Base-by-base conservation (phyloP, 768 basidiomycete genomes). In the Serendipita sp. region DNA sequence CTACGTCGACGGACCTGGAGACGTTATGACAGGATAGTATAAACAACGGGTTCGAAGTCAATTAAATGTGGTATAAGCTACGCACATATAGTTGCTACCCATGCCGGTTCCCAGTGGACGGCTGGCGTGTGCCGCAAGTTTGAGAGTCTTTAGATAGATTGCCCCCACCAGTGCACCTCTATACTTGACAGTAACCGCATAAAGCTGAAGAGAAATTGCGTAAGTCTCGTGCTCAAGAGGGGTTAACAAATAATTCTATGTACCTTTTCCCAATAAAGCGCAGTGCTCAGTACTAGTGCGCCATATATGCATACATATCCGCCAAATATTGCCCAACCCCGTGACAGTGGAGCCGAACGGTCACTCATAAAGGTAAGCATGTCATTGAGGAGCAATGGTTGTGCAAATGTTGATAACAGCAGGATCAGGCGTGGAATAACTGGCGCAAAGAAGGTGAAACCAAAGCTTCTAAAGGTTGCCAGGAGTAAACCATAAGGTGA, bases 251-350 rank as follows among this genome's bases (percentile, higher is more conserved):
- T 28, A 3, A 30, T 35, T 4, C 34, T 32, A 23, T 41, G 41
- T 41, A 65, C n/a, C 36, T 66, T 66, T 35, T 66, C 65, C 32
- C 56, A 51, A 46, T 63, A 66, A 28, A 66, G 36, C 11, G 65
- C 65, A 3, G 56, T 66, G 30, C 58, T 45, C 11, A 45, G 23
- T 10, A 58, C 56, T 30, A 63, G 35, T 16, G 45, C 30, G 1
- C 44, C 44, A 18, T 66, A 66, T n/a, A 66, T 35, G 35, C 58
- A 34, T 3, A 58, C 44, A 44, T 63, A 66, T 18, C 56, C 65
- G 34, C 65, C 65, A 15, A 66, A 58, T 28, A 66, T 58, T 15
- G 65, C 65, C 65, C 65, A 66, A 30, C 65, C 65, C 1, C 35
- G 41, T 10, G 65, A 56, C 30, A 30, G 32, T 32, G 56, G 34